These are phyloP conservation scores for Botrytis squamosa DNA, from an alignment of 2,329 filamentous ascomycete species.

Conservation along the genomic window DNA sequence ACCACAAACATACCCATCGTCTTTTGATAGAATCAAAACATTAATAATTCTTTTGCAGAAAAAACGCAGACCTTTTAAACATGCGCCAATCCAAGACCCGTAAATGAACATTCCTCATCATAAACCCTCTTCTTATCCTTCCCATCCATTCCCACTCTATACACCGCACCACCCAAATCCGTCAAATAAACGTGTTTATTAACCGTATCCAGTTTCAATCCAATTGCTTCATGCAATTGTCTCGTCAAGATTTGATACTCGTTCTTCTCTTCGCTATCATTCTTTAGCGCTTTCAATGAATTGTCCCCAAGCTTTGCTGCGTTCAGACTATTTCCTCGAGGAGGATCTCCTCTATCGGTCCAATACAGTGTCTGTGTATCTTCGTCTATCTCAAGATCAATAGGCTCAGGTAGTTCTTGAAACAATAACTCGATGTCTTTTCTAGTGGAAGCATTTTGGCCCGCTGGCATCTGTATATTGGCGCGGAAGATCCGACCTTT, in stretches of 20 bases:
- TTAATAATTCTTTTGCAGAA: too few species aligned
- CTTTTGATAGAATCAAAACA: not conserved
- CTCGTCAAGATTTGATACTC: slow-evolving; percentile 36
- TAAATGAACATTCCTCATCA: slow-evolving; percentile 21
- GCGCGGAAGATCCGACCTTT: slow-evolving; percentile 55
- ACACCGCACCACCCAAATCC: slow-evolving; percentile 45
- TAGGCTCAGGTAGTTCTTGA: slow-evolving; percentile 54
- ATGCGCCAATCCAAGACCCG: slow-evolving; percentile 14
- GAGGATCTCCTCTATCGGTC: slow-evolving; percentile 60
- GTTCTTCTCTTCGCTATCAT: slow-evolving; percentile 16
- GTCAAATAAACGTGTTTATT: slow-evolving; percentile 43
- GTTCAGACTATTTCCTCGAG: slow-evolving; percentile 54
- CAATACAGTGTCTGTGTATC: slow-evolving; percentile 51
- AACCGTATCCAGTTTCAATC: slow-evolving; percentile 43
- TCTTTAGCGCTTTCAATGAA: not conserved
- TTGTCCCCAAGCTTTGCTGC: slow-evolving; percentile 30
- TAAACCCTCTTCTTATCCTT: slow-evolving; percentile 27
- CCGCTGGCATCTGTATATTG: slow-evolving; percentile 41
- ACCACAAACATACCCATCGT: not conserved
- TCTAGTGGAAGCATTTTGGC: slow-evolving; percentile 31
- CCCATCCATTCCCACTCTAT: slow-evolving; percentile 40
- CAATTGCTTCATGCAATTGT: slow-evolving; percentile 49
- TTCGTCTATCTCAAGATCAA: slow-evolving; percentile 56
- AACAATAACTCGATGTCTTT: slow-evolving; percentile 29
- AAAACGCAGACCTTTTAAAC: not conserved